Conservation (phyloP, 345 rosid genomes). For the Hevea brasiliensis region DNA sequence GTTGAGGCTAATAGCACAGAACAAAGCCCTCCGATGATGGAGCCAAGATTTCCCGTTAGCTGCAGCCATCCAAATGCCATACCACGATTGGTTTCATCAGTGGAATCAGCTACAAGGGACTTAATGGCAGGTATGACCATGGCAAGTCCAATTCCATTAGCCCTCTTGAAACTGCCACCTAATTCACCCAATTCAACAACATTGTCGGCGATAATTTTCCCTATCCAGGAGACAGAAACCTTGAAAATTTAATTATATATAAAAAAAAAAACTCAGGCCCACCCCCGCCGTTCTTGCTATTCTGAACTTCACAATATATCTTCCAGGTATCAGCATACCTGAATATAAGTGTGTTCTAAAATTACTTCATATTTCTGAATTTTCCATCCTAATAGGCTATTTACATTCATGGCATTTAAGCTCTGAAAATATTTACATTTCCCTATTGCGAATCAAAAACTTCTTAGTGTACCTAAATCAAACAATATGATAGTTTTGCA, state of each 20-base stretch:
- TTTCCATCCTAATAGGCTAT: too few relatives aligned
- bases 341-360: too few relatives aligned
- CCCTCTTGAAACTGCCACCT: conserved; percentile 89
- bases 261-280: too few relatives aligned
- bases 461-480: too few relatives aligned
- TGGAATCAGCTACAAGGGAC: conserved; percentile 76
- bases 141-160: conserved; percentile 88
- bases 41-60: conserved; percentile 55
- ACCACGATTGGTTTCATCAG: conserved; percentile 75
- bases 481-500: background rate
- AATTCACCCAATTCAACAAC: conserved; percentile 15
- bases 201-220: background rate
- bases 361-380: too few relatives aligned
- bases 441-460: background rate
- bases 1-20: conserved; percentile 65
- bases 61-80: conserved; percentile 80
- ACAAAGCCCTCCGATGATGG: conserved; percentile 55
- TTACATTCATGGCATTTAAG: background rate
- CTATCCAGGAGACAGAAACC: background rate
- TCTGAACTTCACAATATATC: too few relatives aligned
- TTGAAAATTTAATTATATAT: too few relatives aligned
- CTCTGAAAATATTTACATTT: background rate
- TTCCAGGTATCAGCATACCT: background rate
- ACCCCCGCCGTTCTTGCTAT: too few relatives aligned
- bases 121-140: conserved; percentile 82